Evolutionary conservation across 495 filamentous ascomycete species (phyloP), one percentile per base, ranked within the genome.

Genomic region (Hypoxylon trugodes): DNA sequence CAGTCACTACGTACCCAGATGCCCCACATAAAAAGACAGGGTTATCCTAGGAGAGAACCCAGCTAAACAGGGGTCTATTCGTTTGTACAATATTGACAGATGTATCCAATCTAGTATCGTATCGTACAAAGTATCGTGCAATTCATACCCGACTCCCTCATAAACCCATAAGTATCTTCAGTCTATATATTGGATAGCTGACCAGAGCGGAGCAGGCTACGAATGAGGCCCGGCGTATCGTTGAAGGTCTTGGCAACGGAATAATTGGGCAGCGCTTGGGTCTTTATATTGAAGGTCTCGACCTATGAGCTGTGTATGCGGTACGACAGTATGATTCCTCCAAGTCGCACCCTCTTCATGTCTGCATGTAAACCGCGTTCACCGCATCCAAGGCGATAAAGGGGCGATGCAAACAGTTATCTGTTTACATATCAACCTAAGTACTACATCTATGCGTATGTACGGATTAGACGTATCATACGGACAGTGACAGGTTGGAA

Each of bases 261-360:
- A 25, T 21, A 58, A 58, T 66, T 66, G 63, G 63, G 63, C 57
- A 61, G 38, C 57, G 26, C 41, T 60, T 37, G 43, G 62, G 55
- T 52, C 33, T 13, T 48, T 25, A 48, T 41, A 45, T 51, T 7
- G 12, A 47, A 42, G 12, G 16, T 13, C 26, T 43, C 30, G 12
- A 30, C 35, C 1, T 18, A 32, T 51, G 22, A 6, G 21, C 35
- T 26, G 22, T 36, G 21, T 36, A 36, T 12, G 2, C 30, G 12
- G 40, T 61, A 33, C 55, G 57, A 55, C 50, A 13, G 25, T 48
- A 19, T 50, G 38, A 46, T 61, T 55, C 51, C 49, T 61, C 26
- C 24, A 61, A 53, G 52, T 48, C 36, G 12, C 52, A 61, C 55
- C 43, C 51, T 25, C 19, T 16, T 25, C 41, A 59, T 46, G 28